Percentiles rank a stretch among this genome's conserved stretches.
Evolutionary conservation across 257 asterid species (phyloP).

Genomic region (Solanum pennellii): DNA sequence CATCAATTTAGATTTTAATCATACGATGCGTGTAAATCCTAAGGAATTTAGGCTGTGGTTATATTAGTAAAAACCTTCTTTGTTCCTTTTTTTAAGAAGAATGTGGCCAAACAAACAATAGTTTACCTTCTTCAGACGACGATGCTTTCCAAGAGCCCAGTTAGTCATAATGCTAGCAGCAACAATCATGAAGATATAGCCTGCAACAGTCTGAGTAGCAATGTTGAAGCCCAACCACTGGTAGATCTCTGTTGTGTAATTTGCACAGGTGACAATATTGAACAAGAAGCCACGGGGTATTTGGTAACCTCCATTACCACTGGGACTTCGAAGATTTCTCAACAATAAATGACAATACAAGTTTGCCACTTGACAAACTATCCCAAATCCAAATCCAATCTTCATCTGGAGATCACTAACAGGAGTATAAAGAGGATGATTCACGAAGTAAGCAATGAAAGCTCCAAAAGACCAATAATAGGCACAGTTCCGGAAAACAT

Average conservation of each 20-base stretch:
- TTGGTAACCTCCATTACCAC: slow-evolving; percentile 72
- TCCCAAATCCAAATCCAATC: slow-evolving; percentile 71
- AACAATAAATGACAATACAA: slow-evolving; percentile 85
- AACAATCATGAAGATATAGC: slow-evolving; percentile 80
- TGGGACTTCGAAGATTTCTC: slow-evolving; percentile 72
- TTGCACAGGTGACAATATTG: slow-evolving; percentile 91
- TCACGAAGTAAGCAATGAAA: slow-evolving; percentile 74
- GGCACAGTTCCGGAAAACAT: slow-evolving; percentile 89
- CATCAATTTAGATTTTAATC: neutral
- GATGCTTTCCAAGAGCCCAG: slow-evolving; percentile 97
- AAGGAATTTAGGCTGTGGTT: neutral
- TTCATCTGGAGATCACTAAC: slow-evolving; percentile 83
- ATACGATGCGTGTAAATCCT: neutral
- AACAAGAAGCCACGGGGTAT: slow-evolving; percentile 87
- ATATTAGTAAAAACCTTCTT: neutral
- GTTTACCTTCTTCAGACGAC: slow-evolving; percentile 73
- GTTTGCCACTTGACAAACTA: slow-evolving; percentile 77
- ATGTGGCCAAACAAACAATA: neutral
- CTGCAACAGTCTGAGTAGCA: slow-evolving; percentile 88
- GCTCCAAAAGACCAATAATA: slow-evolving; percentile 95
- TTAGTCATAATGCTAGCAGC: slow-evolving; percentile 96
- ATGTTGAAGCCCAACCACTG: slow-evolving; percentile 98
- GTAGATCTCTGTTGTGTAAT: slow-evolving; percentile 91
- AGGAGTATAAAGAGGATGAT: slow-evolving; percentile 89
- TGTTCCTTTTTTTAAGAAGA: neutral